Evolutionary conservation across 2,329 filamentous ascomycete species (phyloP), one percentile per base, ranked within the genome.

Genomic region (Cladobotryum mycophilum): DNA sequence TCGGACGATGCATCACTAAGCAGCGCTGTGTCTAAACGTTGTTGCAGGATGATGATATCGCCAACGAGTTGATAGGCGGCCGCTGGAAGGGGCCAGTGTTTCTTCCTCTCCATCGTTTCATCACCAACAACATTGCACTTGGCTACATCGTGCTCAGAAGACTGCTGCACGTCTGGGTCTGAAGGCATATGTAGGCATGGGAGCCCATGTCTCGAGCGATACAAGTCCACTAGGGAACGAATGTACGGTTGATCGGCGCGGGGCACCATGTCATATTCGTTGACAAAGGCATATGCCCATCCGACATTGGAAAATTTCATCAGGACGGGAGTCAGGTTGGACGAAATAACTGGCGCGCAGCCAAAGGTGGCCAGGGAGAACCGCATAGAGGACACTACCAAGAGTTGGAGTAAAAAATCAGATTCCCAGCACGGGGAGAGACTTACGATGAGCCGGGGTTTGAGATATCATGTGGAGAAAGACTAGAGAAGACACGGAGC

Each of bases 221-320:
- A 61, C 3, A 61, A 35, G 17, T 54, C 51, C 8, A 61, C 52
- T 12, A 61, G 48, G 0, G 57, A 60, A 11, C 52, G 48, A 7
- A 60, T 52, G 4, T 61, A 61, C 3, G 47, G 12, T 42, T 45
- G 44, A 4, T 61, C 59, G 1, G 58, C 48, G 17, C 58, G 52
- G 0, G 58, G 52, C 4, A 60, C 58, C 9, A 61, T 48, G 9
- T 61, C 59, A 37, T 56, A 56, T 37, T 61, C 59, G 38, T 61
- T 61, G 4, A 60, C 56, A 3, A 59, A 45, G 1, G 58, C 55
- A 1, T 55, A 37, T 1, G 52, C 9, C 2, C 55, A 51, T 0
- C 41, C 53, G 4, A 55, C 53, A 11, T 51, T 45, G 6, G 53
- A 38, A 1, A 30, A 30, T 4, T 9, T 7, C 4, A 41, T 22